These are phyloP conservation scores for Xerocomus brunneocitrinus DNA, from an alignment of 768 basidiomycete species.

Conservation along the genomic window DNA sequence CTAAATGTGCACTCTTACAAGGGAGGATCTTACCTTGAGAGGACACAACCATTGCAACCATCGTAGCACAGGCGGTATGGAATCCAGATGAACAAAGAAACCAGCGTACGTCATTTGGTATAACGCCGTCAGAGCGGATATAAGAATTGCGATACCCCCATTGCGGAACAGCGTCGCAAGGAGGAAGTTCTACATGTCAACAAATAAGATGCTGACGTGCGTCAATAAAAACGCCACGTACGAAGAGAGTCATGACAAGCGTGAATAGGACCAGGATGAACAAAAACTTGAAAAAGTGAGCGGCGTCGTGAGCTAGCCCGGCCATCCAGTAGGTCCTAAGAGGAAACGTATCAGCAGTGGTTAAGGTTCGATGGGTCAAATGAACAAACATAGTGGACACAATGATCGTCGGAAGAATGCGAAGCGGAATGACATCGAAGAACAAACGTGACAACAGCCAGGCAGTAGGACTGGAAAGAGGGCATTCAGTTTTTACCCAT, in stretches of 20 bases:
- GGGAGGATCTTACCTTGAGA: slow-evolving; percentile 45
- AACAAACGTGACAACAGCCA: slow-evolving; percentile 88
- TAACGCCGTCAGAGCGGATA: slow-evolving; percentile 70
- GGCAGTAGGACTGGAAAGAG: slow-evolving; percentile 61
- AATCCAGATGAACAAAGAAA: slow-evolving; percentile 84
- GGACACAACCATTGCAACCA: slow-evolving; percentile 94
- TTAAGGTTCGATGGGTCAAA: neutral
- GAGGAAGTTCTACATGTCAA: slow-evolving; percentile 71
- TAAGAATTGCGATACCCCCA: slow-evolving; percentile 85
- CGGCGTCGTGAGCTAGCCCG: slow-evolving; percentile 71
- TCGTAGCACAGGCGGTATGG: slow-evolving; percentile 85
- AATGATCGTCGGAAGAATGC: slow-evolving; percentile 84
- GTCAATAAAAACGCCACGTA: slow-evolving; percentile 35
- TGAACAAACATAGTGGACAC: slow-evolving; percentile 72
- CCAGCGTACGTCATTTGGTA: slow-evolving; percentile 88
- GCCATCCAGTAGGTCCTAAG: slow-evolving; percentile 92
- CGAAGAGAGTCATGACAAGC: slow-evolving; percentile 81
- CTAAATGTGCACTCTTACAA: neutral
- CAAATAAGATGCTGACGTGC: neutral
- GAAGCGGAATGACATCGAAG: slow-evolving; percentile 86
- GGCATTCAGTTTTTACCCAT: neutral
- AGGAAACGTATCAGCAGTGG: neutral
- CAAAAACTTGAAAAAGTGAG: slow-evolving; percentile 92
- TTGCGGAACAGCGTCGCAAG: slow-evolving; percentile 80
- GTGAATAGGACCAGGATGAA: slow-evolving; percentile 85